These are phyloP conservation scores for Psilocybe cyanescens DNA, from an alignment of 768 basidiomycete species.

Conservation along the genomic window DNA sequence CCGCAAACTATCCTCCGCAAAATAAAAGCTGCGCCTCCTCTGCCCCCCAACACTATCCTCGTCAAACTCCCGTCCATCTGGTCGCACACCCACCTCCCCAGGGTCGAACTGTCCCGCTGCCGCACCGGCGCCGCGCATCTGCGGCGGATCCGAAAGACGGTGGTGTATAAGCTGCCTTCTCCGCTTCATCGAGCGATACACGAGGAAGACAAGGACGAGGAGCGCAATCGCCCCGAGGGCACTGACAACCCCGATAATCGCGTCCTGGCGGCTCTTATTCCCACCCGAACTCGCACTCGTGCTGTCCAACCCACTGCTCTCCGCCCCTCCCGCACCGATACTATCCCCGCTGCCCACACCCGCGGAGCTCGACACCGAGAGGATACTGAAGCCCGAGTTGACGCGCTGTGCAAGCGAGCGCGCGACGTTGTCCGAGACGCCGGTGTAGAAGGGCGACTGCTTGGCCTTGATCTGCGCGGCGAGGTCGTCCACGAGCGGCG, in stretches of 20 bases:
- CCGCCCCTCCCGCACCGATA: constrained; percentile 22
- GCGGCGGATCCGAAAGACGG: constrained; percentile 64
- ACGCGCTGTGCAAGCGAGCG: constrained; percentile 67
- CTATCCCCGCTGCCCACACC: constrained; percentile 4
- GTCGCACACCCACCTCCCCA: constrained; percentile 46
- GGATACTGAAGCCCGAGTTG: constrained; percentile 66
- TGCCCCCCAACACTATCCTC: constrained; percentile 75
- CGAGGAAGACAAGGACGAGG: constrained; percentile 72
- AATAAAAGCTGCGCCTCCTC: constrained; percentile 82
- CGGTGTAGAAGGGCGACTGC: constrained; percentile 69
- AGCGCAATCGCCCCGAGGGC: constrained; percentile 81
- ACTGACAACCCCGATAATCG: constrained; percentile 90
- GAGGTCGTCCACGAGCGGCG: constrained; percentile 56
- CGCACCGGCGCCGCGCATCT: too few species aligned
- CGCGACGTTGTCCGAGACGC: constrained; percentile 45
- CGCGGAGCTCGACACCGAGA: constrained; percentile 37
- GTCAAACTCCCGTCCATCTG: constrained; percentile 74
- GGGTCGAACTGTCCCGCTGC: constrained; percentile 24
- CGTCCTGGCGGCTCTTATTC: constrained; percentile 59
- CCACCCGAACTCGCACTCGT: not conserved
- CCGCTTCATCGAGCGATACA: constrained; percentile 68
- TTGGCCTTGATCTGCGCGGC: constrained; percentile 64
- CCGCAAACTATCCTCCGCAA: constrained; percentile 81
- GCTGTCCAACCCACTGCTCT: constrained; percentile 25
- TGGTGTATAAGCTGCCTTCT: constrained; percentile 72